Evolutionary conservation across 2,329 filamentous ascomycete species (phyloP).

Genomic region (Fusarium xylarioides): DNA sequence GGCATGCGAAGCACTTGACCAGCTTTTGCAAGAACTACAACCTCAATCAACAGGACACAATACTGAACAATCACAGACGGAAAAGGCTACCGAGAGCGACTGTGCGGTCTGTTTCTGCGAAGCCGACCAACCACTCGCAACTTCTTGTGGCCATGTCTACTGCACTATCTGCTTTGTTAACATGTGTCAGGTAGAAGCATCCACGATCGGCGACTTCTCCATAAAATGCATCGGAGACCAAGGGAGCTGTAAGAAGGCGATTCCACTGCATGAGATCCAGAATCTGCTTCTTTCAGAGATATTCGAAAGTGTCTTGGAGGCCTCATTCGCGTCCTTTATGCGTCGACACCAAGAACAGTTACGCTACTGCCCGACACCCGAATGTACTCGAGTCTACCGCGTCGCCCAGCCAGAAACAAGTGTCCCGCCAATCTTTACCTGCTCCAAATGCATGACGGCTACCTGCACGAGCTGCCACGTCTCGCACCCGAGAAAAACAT

Average conservation of each 20-base stretch:
- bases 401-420: neutral
- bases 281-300: slow-evolving; percentile 39
- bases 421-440: slow-evolving; percentile 41
- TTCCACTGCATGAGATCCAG: slow-evolving; percentile 32
- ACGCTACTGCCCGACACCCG: slow-evolving; percentile 54
- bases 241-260: slow-evolving; percentile 27
- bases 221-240: neutral
- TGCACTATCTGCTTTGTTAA: slow-evolving; percentile 53
- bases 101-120: slow-evolving; percentile 49
- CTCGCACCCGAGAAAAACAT: slow-evolving; percentile 47
- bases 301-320: slow-evolving; percentile 50
- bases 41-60: neutral
- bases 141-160: slow-evolving; percentile 52
- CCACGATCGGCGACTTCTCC: neutral
- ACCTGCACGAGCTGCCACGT: slow-evolving; percentile 50
- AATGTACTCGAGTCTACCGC: slow-evolving; percentile 56
- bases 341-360: slow-evolving; percentile 45
- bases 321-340: slow-evolving; percentile 49
- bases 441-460: slow-evolving; percentile 47
- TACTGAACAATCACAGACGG: neutral
- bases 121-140: slow-evolving; percentile 49
- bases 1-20: neutral
- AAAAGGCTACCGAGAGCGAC: slow-evolving; percentile 31
- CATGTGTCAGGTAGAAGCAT: slow-evolving; percentile 22
- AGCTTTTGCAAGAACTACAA: slow-evolving; percentile 41